These are phyloP conservation scores for Xylaria flabelliformis DNA, from an alignment of 495 filamentous ascomycete genomes.

Conservation along the genomic window DNA sequence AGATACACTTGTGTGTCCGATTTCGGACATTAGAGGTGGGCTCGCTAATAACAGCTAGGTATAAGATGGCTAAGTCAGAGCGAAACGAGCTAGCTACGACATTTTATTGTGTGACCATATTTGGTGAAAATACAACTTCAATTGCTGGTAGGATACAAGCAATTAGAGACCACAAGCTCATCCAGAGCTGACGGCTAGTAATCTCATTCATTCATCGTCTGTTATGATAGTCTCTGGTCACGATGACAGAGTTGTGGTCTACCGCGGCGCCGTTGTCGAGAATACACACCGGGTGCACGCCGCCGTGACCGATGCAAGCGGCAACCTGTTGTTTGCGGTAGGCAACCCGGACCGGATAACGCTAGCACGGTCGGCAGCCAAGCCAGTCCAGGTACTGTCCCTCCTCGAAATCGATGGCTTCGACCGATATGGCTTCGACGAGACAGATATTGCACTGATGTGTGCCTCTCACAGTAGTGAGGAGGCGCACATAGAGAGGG, in stretches of 20 bases:
- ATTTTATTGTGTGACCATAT: background rate
- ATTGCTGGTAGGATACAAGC: background rate
- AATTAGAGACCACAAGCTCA: background rate
- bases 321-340: background rate
- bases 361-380: background rate
- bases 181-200: background rate
- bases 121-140: background rate
- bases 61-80: background rate
- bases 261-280: background rate
- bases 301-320: background rate
- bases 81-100: background rate
- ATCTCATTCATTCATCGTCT: background rate
- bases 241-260: background rate
- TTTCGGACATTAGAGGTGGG: background rate
- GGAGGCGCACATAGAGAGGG: no score
- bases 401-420: background rate
- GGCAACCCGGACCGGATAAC: background rate
- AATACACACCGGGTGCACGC: slow-evolving; percentile 6
- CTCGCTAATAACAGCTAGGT: background rate
- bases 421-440: background rate
- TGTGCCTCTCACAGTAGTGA: no score
- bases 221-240: background rate
- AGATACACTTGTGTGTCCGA: background rate
- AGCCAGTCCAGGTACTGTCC: background rate
- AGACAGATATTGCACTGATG: no score